A percentile compares a stretch with the other conserved stretches of the same genome.
Conservation (phyloP, 1,284 basidiomycete species). For the Leucoagaricus sp. region DNA sequence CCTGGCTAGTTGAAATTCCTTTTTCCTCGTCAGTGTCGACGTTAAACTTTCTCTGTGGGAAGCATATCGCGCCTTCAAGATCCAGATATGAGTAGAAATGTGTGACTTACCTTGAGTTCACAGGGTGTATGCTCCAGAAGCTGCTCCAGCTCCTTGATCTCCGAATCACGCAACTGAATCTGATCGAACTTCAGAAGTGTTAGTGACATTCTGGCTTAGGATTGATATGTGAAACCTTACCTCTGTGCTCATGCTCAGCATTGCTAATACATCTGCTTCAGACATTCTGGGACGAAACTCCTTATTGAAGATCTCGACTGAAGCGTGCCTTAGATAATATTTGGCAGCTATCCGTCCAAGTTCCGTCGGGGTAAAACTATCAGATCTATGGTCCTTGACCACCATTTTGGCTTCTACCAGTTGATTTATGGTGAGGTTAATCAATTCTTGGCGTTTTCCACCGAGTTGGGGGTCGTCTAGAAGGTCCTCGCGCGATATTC, state of each 20-base stretch:
- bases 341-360: slow-evolving; percentile 94
- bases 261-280: slow-evolving; percentile 88
- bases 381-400: slow-evolving; percentile 64
- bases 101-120: slow-evolving; percentile 61
- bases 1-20: slow-evolving; percentile 75
- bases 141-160: slow-evolving; percentile 81
- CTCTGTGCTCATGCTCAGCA: slow-evolving; percentile 92
- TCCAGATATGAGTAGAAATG: not conserved
- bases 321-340: slow-evolving; percentile 90
- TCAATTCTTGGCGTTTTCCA: slow-evolving; percentile 74
- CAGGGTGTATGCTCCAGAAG: slow-evolving; percentile 78
- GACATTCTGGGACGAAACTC: slow-evolving; percentile 85
- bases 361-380: slow-evolving; percentile 78
- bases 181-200: slow-evolving; percentile 79
- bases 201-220: not conserved
- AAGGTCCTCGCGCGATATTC: slow-evolving; percentile 77
- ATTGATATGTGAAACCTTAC: slow-evolving; percentile 39
- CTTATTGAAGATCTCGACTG: slow-evolving; percentile 90
- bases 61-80: not conserved
- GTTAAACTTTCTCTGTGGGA: not conserved
- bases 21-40: slow-evolving; percentile 29
- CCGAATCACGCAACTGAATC: slow-evolving; percentile 91
- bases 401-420: slow-evolving; percentile 88
- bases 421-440: slow-evolving; percentile 69
- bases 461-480: slow-evolving; percentile 80